phyloP scores from a whole-genome alignment of 2,329 filamentous ascomycete species.

The Calycina marina region DNA sequence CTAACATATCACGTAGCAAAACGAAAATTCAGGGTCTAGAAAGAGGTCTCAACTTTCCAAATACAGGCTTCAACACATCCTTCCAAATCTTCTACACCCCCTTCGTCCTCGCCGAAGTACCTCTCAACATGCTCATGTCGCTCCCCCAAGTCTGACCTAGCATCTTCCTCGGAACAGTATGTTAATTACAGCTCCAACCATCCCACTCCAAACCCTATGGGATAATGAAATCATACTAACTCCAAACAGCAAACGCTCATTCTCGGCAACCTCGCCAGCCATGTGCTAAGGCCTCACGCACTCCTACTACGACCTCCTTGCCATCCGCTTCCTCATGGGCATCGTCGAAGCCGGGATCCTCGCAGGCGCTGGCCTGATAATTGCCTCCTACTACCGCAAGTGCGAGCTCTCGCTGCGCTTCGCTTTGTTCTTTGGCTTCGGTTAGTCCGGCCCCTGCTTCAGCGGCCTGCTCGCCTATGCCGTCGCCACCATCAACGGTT shows the following conservation, averaged over 20 bases:
- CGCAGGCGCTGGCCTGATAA: slow-evolving; percentile 28
- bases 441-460: slow-evolving; percentile 26
- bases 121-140: slow-evolving; percentile 40
- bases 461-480: slow-evolving; percentile 34
- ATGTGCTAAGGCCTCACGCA: slow-evolving; percentile 28
- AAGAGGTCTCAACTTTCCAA: slow-evolving; percentile 3
- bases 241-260: no score
- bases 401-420: slow-evolving; percentile 45
- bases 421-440: slow-evolving; percentile 26
- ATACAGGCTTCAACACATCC: slow-evolving; percentile 6
- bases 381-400: slow-evolving; percentile 40
- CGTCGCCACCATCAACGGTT: slow-evolving; percentile 31
- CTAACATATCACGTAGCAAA: no score
- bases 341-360: slow-evolving; percentile 10
- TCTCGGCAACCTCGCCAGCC: no score
- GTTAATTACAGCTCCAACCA: no score
- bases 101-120: slow-evolving; percentile 28
- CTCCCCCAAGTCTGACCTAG: slow-evolving; percentile 4
- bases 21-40: slow-evolving; percentile 7
- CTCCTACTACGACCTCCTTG: slow-evolving; percentile 20
- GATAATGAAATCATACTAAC: no score
- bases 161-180: no score
- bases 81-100: slow-evolving; percentile 7
- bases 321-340: slow-evolving; percentile 8
- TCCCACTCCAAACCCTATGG: no score